Conservation (phyloP, 1,139 yeast genomes). For the Geotrichum siamense region DNA sequence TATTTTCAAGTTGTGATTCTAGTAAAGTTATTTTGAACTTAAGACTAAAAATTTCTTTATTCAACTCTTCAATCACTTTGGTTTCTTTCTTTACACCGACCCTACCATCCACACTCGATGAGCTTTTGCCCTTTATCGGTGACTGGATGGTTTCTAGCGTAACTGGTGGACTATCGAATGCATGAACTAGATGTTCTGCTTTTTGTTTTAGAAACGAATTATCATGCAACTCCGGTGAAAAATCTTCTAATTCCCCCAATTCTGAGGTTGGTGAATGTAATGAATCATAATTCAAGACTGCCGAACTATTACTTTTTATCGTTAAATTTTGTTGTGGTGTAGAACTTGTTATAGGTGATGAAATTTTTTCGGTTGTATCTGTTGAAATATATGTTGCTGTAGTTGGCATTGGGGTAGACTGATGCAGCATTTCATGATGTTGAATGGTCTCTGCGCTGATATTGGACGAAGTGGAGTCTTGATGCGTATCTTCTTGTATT, state of each 20-base stretch:
- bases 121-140: too few species aligned
- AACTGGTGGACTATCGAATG: too few species aligned
- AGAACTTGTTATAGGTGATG: background rate
- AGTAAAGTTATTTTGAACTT: constrained; percentile 21
- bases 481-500: too few species aligned
- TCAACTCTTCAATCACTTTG: constrained; percentile 17
- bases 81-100: constrained; percentile 15
- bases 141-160: too few species aligned
- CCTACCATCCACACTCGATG: too few species aligned
- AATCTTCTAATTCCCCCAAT: constrained; percentile 11
- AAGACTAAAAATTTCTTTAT: constrained; percentile 21
- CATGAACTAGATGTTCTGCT: too few species aligned
- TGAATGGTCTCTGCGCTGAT: too few species aligned
- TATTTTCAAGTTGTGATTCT: constrained; percentile 18
- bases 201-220: too few species aligned
- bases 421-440: background rate
- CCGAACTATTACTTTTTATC: background rate
- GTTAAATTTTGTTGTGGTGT: background rate
- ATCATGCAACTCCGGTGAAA: constrained; percentile 9
- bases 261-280: constrained; percentile 9
- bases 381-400: constrained; percentile 1
- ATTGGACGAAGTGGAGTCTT: too few species aligned
- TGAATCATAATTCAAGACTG: constrained; percentile 2
- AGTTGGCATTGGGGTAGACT: constrained; percentile 3
- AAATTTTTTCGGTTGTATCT: constrained; percentile 9